Conservation (phyloP, 768 basidiomycete species). For the Austroboletus festivus region DNA sequence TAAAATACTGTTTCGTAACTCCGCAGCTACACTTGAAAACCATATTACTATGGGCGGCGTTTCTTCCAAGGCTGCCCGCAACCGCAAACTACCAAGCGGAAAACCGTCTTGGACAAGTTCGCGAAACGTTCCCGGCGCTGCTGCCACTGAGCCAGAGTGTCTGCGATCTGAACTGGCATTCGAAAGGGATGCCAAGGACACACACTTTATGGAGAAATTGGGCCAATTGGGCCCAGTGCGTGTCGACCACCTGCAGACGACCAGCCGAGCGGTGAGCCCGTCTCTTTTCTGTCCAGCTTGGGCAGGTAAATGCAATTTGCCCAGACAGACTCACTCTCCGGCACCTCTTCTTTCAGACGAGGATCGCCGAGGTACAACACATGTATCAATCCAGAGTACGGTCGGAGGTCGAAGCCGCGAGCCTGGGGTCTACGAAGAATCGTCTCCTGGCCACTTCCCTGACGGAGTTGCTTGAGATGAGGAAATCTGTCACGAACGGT, state of each 20-base stretch:
- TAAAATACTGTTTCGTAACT: too few species aligned
- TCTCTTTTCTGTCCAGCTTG: not conserved
- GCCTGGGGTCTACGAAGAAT: constrained; percentile 42
- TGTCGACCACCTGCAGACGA: constrained; percentile 56
- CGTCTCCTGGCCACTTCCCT: constrained; percentile 53
- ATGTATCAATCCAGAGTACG: constrained; percentile 53
- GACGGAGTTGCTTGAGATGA: constrained; percentile 57
- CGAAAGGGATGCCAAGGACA: constrained; percentile 64
- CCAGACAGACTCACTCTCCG: too few species aligned
- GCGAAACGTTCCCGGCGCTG: constrained; percentile 31
- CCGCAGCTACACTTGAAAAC: too few species aligned
- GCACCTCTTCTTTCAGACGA: not conserved
- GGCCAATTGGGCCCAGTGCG: constrained; percentile 61
- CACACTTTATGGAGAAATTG: constrained; percentile 67
- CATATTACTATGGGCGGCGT: constrained; percentile 51
- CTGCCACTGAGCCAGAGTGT: constrained; percentile 7
- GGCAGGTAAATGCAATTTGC: too few species aligned
- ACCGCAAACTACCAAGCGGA: constrained; percentile 52
- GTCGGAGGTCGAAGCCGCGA: constrained; percentile 54
- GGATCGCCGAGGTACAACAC: constrained; percentile 32
- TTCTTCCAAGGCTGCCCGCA: constrained; percentile 58
- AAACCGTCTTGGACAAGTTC: constrained; percentile 49
- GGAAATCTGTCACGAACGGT: constrained; percentile 45
- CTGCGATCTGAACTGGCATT: constrained; percentile 37
- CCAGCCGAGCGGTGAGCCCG: constrained; percentile 46